Conservation (phyloP, 2,329 filamentous ascomycete species). For the Apiospora pterosperma region DNA sequence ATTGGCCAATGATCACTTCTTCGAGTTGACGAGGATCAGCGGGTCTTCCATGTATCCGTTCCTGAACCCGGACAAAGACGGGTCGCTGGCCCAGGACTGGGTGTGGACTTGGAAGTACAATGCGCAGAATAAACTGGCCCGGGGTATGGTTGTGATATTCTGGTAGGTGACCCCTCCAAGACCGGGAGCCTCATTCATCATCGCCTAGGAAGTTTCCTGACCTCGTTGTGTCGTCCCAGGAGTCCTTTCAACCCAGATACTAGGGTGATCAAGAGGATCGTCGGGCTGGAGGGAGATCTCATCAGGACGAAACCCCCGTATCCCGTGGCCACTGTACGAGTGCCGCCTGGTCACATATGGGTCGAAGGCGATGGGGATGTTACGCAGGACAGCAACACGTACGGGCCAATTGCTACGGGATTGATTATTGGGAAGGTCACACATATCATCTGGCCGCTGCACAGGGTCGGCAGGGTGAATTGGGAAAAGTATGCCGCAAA, state of each 20-base stretch:
- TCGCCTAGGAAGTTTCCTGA: constrained; percentile 7
- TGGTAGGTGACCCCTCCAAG: constrained; percentile 36
- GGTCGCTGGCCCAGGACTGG: constrained; percentile 50
- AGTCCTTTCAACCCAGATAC: constrained; percentile 68
- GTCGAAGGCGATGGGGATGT: constrained; percentile 84
- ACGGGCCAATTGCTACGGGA: constrained; percentile 76
- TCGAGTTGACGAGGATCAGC: constrained; percentile 53
- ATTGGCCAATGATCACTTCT: constrained; percentile 59
- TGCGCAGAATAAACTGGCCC: constrained; percentile 53
- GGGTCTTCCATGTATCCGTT: constrained; percentile 75
- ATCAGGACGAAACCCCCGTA: constrained; percentile 65
- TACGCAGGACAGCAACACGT: constrained; percentile 82
- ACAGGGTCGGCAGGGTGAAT: constrained; percentile 52
- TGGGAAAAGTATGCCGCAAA: constrained; percentile 51
- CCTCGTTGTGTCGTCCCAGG: constrained; percentile 25
- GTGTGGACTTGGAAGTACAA: constrained; percentile 58
- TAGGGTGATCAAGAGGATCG: constrained; percentile 75
- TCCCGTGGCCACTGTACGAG: constrained; percentile 50
- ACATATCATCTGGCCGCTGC: constrained; percentile 67
- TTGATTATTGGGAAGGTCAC: constrained; percentile 74
- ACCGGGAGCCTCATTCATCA: background rate
- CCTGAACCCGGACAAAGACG: constrained; percentile 64
- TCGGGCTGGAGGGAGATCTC: constrained; percentile 76
- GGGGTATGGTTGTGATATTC: constrained; percentile 75
- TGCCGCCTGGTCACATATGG: constrained; percentile 89